Base-by-base conservation (phyloP, 768 basidiomycete species). In the Termitomyces sp. region DNA sequence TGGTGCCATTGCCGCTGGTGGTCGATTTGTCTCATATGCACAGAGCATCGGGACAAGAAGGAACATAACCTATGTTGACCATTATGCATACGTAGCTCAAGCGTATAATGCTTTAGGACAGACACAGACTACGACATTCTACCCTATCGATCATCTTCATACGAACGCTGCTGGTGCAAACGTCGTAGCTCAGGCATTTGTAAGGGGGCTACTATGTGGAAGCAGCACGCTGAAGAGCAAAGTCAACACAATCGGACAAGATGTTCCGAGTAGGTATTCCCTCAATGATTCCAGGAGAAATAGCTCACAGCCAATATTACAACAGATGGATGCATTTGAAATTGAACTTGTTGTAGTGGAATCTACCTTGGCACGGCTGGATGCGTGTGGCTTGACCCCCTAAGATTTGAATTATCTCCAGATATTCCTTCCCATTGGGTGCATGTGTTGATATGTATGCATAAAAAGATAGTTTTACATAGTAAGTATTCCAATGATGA, bases 1-100 rank as follows among this genome's bases (percentile, higher is more conserved):
- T 47, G 66, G 64, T 17, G 60, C 63, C 45, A 71, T 75, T 26
- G 61, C 58, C 12, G 64, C 73, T 19, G 66, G 68, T 15, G 66
- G 72, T n/a, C 70, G 78, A 21, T 80, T 78, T 56, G 77, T 78
- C 12, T 67, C 63, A 14, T 80, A 79, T 60, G 76, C 77, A 6
- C 63, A 74, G 55, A 66, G 65, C 1, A 69, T 70, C 14, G 76
- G 71, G 6, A 65, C 61, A 28, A 67, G 69, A 12, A 77, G 72
- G 15, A 61, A 66, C 5, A 73, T 70, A 5, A 64, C 69, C 0
- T 80, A 78, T 58, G 65, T 79, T 24, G 69, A 79, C 62, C 79
- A 81, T 59, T 78, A 71, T 56, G 69, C 62, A 37, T 77, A 78
- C 56, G 71, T 74, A 15, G 74, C 76, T 2, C 70, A 77, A 45